phyloP scores from a whole-genome alignment of 306 rosid genomes.

The Lotus japonicus region DNA sequence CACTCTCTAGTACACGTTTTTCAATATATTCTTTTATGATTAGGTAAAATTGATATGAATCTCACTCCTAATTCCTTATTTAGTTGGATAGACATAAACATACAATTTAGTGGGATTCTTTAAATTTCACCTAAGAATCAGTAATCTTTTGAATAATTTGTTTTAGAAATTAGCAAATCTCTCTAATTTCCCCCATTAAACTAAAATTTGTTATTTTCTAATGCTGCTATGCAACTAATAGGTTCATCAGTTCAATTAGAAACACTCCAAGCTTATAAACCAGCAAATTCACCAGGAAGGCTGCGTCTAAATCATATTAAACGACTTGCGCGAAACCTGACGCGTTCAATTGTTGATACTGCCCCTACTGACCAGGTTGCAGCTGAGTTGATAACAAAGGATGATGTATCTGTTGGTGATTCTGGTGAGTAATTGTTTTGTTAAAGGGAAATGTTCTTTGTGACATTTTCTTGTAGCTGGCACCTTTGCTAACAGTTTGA shows the following conservation, averaged over 20 bases:
- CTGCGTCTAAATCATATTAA: constrained; percentile 50
- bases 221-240: constrained; percentile 12
- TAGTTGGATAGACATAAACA: no score
- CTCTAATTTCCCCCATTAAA: background rate
- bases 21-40: no score
- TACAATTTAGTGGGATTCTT: no score
- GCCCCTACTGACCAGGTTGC: constrained; percentile 10
- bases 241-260: constrained; percentile 40
- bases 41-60: no score
- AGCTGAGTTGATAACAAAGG: constrained; percentile 24
- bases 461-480: background rate
- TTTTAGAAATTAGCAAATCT: no score
- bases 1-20: no score
- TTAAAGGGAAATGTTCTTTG: background rate
- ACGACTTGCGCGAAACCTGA: constrained; percentile 46
- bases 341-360: constrained; percentile 15
- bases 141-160: no score
- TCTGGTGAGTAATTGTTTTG: constrained; percentile 32
- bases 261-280: constrained; percentile 19
- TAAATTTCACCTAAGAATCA: no score
- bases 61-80: no score
- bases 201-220: background rate
- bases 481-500: background rate
- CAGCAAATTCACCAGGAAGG: constrained; percentile 8
- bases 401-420: constrained; percentile 9